phyloP scores from a whole-genome alignment of 2,329 filamentous ascomycete genomes.

The Colletotrichum simmondsii region DNA sequence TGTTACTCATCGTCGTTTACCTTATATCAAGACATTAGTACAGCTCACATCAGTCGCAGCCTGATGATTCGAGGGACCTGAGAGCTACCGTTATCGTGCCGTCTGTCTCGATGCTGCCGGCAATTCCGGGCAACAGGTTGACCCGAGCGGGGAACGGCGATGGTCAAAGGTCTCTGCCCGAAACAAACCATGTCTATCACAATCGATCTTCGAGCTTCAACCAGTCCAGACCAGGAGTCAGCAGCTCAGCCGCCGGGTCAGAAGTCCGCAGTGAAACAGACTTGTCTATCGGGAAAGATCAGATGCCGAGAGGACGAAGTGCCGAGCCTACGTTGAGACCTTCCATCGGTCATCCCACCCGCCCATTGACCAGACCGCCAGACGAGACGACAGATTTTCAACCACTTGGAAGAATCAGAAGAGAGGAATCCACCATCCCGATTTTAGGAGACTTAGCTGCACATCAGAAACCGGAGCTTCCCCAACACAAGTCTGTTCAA shows the following conservation, averaged over 20 bases:
- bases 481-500: background rate
- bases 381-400: background rate
- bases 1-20: background rate
- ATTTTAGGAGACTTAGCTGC: background rate
- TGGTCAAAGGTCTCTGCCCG: background rate
- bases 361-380: background rate
- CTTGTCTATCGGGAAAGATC: background rate
- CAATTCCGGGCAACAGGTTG: background rate
- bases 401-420: background rate
- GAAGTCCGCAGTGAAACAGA: background rate
- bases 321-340: background rate
- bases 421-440: background rate
- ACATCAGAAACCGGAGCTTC: background rate
- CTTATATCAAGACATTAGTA: background rate
- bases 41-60: background rate
- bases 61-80: background rate
- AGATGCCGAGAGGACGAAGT: background rate
- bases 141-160: background rate
- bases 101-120: background rate
- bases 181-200: background rate
- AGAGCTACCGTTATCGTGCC: background rate
- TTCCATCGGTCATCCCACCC: background rate
- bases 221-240: background rate
- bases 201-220: background rate
- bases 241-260: background rate